Base-by-base conservation (phyloP, 1,139 yeast species). In the Geotrichum histeridarum region DNA sequence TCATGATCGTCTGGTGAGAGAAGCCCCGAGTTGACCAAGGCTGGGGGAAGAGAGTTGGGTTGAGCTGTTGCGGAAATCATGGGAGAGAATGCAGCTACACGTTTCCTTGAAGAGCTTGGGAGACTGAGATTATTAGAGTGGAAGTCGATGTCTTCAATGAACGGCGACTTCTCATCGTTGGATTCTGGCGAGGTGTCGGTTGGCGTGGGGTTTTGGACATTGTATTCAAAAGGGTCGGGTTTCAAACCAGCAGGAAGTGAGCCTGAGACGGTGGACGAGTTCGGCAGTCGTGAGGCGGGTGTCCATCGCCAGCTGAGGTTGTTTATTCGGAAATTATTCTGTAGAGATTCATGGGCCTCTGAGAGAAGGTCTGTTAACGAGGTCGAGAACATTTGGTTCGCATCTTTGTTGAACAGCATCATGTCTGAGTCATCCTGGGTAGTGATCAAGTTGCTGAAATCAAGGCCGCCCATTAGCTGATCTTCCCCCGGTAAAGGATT, bases 301-400 rank as follows among this genome's bases (percentile, higher is more conserved):
- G 56, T 58, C 60, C 60, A 58, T 45, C 66, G 58, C 54, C 61
- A 58, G 32, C 57, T 50, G 37, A 63, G 54, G 54, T 63, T 64
- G 53, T 60, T 61, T 33, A 59, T 47, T 7, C 67, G 59, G 32
- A 61, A 61, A 30, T 59, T 57, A 17, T 54, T 48, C 27, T 57
- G 58, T 37, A 62, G 56, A 32, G 55, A 56, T 47, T 51, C 47
- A 53, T 64, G 68, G 17, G 67, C 68, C 50, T 64, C 64, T 6
- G 61, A 54, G 51, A 64, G 57, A 51, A 64, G 61, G 27, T 44
- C 44, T 8, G 46, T 12, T 1, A 51, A 37, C 3, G 32, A 22
- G 6, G 39, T 15, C 22, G 42, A 36, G 14, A n/a, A 31, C 8
- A 37, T 12, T 11, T 42, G 38, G 22, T 37, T 15, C n/a, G 22